Evolutionary conservation across 805 yeast species (phyloP).

Genomic region (Ascoidea tarda): DNA sequence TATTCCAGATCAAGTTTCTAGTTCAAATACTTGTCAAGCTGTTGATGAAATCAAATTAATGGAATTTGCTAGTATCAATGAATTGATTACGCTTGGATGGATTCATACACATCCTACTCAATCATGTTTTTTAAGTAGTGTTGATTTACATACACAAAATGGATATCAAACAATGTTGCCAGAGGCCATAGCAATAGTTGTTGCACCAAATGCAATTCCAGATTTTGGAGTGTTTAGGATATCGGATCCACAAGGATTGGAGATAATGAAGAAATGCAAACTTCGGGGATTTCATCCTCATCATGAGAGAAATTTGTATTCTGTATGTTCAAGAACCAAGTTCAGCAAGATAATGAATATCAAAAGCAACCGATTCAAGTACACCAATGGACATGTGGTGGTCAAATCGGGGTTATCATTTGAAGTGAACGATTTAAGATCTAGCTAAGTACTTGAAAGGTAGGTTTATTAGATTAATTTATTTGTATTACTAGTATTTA

Average conservation of each 20-base stretch:
- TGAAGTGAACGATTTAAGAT: conserved; percentile 33
- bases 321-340: conserved; percentile 22
- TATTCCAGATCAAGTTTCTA: conserved; percentile 50
- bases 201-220: conserved; percentile 38
- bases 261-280: conserved; percentile 35
- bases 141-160: conserved; percentile 55
- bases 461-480: too few species aligned
- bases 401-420: conserved; percentile 31
- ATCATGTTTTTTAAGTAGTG: conserved; percentile 52
- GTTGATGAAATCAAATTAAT: conserved; percentile 44
- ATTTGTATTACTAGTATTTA: too few species aligned
- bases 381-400: conserved; percentile 33
- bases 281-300: conserved; percentile 49
- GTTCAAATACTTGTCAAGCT: conserved; percentile 49
- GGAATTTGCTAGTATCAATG: conserved; percentile 37
- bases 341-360: conserved; percentile 8
- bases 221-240: conserved; percentile 43
- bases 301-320: conserved; percentile 33
- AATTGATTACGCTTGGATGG: conserved; percentile 57
- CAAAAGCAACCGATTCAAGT: conserved; percentile 11
- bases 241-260: conserved; percentile 54
- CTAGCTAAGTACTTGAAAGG: neutral
- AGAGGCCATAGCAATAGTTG: conserved; percentile 55
- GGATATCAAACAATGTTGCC: conserved; percentile 59
- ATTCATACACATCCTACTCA: conserved; percentile 67